Base-by-base conservation (phyloP, 495 filamentous ascomycete species). In the Choiromyces venosus region DNA sequence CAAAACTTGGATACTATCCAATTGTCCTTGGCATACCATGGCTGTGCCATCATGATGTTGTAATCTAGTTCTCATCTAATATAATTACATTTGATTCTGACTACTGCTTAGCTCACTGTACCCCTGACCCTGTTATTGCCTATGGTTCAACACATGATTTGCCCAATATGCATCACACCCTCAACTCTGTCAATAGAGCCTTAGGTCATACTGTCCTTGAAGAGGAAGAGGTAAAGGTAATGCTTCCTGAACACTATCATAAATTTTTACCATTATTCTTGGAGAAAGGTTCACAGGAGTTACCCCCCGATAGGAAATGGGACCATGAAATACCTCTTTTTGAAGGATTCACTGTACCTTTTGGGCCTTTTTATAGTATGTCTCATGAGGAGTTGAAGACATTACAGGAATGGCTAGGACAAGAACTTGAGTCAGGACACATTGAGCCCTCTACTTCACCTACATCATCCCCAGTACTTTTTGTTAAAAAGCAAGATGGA, bases 401-500 rank as follows among this genome's bases (percentile, higher is more conserved):
- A 12, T 33, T 71, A 14, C 65, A 71, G 39, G 44, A 64, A 6
- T 67, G 67, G 42, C 6, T 71, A 12, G 69, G 52, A 25, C 10
- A 71, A 44, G 71, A 74, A 25, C 33, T 74, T 7, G 16, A 29
- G 2, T 66, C 70, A 36, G 52, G 52, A 0, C 71, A 66, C 46
- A 71, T 74, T n/a, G 14, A 29, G 29, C n/a, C 3, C 0, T 71
- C 68, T 0, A 66, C 44, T 6, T 74, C 64, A 16, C 69, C 73
- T 12, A 44, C 73, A 1, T 52, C 44, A 1, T 37, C 56, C 8
- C 64, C 46, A 14, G 46, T 71, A 14, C 56, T 74, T 2, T 74
- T 74, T 67, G 73, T 52, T 3, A 65, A 66, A 1, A 71, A 74
- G 36, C 8, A 56, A 6, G 73, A 74, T 39, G 69, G 73, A 25